phyloP scores from a whole-genome alignment of 768 basidiomycete species.

The Tubosaeta sp. region DNA sequence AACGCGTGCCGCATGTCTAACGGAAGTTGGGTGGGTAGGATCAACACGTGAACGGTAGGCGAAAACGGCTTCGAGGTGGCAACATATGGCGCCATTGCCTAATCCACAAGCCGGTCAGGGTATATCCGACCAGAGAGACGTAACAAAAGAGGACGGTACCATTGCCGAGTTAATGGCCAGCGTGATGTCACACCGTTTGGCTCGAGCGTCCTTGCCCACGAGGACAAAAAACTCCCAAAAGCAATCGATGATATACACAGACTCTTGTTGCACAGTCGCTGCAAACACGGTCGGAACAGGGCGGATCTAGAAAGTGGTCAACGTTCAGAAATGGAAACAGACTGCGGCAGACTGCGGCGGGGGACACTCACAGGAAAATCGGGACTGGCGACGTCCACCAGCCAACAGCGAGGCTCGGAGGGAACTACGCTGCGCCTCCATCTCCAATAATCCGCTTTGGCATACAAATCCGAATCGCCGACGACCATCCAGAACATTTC shows the following conservation, averaged over 20 bases:
- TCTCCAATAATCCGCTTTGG: slow-evolving; percentile 78
- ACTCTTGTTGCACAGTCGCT: slow-evolving; percentile 35
- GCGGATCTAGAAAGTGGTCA: slow-evolving; percentile 37
- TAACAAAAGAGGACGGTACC: slow-evolving; percentile 34
- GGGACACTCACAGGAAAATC: slow-evolving; percentile 39
- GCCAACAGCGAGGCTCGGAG: slow-evolving; percentile 56
- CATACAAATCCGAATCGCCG: slow-evolving; percentile 64
- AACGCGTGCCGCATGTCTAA: slow-evolving; percentile 63
- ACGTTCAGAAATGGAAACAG: neutral
- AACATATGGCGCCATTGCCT: slow-evolving; percentile 54
- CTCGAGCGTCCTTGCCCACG: slow-evolving; percentile 63
- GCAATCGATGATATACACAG: slow-evolving; percentile 68
- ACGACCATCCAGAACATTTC: slow-evolving; percentile 88
- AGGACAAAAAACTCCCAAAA: slow-evolving; percentile 78
- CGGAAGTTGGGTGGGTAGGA: slow-evolving; percentile 73
- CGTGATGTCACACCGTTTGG: slow-evolving; percentile 53
- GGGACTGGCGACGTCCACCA: slow-evolving; percentile 39
- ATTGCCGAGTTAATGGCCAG: slow-evolving; percentile 55
- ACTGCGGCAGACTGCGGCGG: neutral
- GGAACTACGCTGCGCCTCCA: slow-evolving; percentile 50
- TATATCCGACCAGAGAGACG: neutral
- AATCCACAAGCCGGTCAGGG: neutral
- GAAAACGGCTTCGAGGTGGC: slow-evolving; percentile 58
- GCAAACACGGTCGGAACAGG: slow-evolving; percentile 42
- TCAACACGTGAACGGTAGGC: slow-evolving; percentile 69